Base-by-base conservation (phyloP, 1,284 basidiomycete genomes). In the Singerocomus rubriflavus region DNA sequence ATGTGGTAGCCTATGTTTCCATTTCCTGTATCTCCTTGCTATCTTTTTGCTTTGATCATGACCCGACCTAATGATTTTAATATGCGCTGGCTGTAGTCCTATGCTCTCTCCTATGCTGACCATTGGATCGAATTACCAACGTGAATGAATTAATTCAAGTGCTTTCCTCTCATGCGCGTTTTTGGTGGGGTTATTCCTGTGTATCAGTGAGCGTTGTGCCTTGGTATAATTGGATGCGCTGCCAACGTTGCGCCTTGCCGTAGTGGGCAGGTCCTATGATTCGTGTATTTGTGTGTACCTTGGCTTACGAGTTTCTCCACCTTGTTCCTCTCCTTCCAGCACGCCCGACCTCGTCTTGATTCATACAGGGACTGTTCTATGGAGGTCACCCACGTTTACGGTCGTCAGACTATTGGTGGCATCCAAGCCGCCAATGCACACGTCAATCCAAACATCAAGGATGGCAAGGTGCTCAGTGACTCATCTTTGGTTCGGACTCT, bases 401-500 rank as follows among this genome's bases (percentile, higher is more conserved):
- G 85, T 56, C 80, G 84, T 54, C 91, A 96, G 72, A 63, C 88
- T 41, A 66, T 93, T 60, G 82, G 89, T 58, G 90, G 89, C 40
- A 72, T 93, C 44, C 90, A 93, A 67, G 89, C 95, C 29, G 77
- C 81, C 5, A 89, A 95, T 63, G 92, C 86, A 42, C 85, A 93
- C 69, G 82, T 93, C 70, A 94, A 94, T 67, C 71, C 95, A 68
- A 93, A 94, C 72, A 75, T 93, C 63, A 85, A 84, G 69, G 80
- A 87, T 57, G 91, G 3, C 21, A 21, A 21, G 21, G 21, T 21
- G 11, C 30, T 31, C 30, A 31, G 30, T 13, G 21, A 21, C 21
- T 21, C 21, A 21, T 21, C 21, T 21, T 21, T 21, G 21, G 21
- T 21, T 21, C 21, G 21, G 21, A 21, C 21, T 21, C 21, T 21